Base-by-base conservation (phyloP, 2,329 filamentous ascomycete genomes). In the Hypoxylon sp. region DNA sequence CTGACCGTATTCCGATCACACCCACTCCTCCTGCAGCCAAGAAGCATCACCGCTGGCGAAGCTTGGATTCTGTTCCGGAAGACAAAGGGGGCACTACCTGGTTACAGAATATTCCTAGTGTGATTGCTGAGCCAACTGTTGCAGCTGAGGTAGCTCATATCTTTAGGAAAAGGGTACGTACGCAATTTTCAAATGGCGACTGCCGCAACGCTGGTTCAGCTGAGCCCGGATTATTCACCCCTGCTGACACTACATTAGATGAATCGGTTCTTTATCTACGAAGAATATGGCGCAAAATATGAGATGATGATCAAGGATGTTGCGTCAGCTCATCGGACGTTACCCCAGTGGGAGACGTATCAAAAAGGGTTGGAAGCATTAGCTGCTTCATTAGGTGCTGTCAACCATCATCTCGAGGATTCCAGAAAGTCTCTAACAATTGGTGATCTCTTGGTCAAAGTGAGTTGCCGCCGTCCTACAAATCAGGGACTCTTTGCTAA, bases 251-350 rank as follows among this genome's bases (percentile, higher is more conserved):
- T 44, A 13, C 20, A 58, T 13, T 70, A 97, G 93, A 91, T 97
- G 82, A 88, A 89, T 66, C 89, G 90, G 0, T 96, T 98, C 81
- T 92, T 92, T 77, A 85, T 91, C 55, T 99, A 99, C 77, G 92
- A 97, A 81, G 93, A 97, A 74, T 99, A 97, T 78, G 92, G 93
- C 37, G 92, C 92, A 57, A 95, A 95, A 77, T 97, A 96, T 79
- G 93, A 97, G 73, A 85, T 94, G 72, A 92, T 98, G 84, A 89
- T 92, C 51, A 90, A 92, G 71, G 93, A 97, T 70, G 83, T 97
- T 37, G 88, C 90, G 35, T 85, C 90, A 27, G 86, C 91, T 14
- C 89, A 92, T 69, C 87, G 90, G 66, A 88, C 86, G 6, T 87
- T 93, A 72, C 89, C 89, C 25, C 86, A 91, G 56, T 97, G 93